Evolutionary conservation across 2,329 filamentous ascomycete species (phyloP).

Genomic region (Boeremia exigua): DNA sequence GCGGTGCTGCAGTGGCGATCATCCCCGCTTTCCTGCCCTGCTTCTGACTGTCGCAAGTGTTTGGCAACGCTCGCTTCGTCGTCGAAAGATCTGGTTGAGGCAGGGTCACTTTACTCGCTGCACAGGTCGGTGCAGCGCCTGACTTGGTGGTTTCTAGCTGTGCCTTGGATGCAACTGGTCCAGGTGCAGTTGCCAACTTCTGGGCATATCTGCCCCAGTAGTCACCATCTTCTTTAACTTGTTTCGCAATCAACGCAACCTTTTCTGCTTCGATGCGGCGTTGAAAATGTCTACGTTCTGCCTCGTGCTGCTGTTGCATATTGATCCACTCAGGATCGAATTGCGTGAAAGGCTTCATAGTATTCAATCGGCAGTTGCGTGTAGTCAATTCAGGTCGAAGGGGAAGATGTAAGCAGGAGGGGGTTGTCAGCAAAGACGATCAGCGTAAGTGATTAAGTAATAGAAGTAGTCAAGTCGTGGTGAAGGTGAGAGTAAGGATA

Average conservation of each 20-base stretch:
- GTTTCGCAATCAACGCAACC: neutral
- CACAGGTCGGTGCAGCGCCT: neutral
- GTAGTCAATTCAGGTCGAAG: neutral
- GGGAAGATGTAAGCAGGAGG: neutral
- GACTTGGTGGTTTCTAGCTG: neutral
- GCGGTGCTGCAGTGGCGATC: neutral
- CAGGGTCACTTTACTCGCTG: neutral
- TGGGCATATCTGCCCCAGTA: neutral
- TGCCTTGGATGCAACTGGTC: neutral
- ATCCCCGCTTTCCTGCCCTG: neutral
- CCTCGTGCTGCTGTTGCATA: neutral
- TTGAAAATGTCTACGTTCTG: neutral
- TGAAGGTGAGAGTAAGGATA: conserved; percentile 7
- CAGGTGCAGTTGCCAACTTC: neutral
- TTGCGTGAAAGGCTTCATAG: neutral
- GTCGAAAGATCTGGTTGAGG: neutral
- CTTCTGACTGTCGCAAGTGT: neutral
- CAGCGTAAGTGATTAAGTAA: neutral
- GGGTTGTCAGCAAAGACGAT: neutral
- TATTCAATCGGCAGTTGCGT: neutral
- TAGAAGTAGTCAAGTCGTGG: neutral
- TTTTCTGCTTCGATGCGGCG: neutral
- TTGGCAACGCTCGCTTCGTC: neutral
- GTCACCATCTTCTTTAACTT: neutral
- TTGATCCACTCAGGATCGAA: conserved; percentile 1